phyloP scores from a whole-genome alignment of 345 rosid genomes.

The Salix dunnii region DNA sequence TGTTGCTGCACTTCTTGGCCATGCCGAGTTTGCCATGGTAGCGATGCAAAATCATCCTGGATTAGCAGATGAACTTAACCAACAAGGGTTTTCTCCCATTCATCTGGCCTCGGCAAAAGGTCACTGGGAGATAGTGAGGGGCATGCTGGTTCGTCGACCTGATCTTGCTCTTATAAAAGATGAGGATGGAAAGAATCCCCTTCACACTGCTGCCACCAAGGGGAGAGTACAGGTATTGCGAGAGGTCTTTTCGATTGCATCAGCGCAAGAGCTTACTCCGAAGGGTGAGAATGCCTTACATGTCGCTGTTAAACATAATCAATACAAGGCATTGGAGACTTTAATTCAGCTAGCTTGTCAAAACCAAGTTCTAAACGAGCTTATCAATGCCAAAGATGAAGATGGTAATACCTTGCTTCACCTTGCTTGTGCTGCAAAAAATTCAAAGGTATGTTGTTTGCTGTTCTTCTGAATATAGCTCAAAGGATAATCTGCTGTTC shows the following conservation, averaged over 20 bases:
- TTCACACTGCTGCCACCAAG: background rate
- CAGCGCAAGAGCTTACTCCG: background rate
- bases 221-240: background rate
- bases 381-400: background rate
- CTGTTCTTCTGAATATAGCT: background rate
- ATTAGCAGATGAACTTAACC: background rate
- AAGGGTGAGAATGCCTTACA: background rate
- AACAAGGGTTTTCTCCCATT: background rate
- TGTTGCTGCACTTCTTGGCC: background rate
- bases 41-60: background rate
- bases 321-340: background rate
- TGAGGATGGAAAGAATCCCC: background rate
- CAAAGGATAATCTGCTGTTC: too few relatives aligned
- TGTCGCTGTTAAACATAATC: background rate
- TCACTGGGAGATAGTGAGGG: background rate
- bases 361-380: background rate
- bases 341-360: background rate
- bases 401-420: background rate
- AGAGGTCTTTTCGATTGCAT: background rate
- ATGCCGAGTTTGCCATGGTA: background rate
- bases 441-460: background rate
- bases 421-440: background rate
- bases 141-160: background rate
- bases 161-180: background rate
- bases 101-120: conserved; percentile 7